A percentile compares a stretch with the other conserved stretches of the same genome.
These are phyloP conservation scores for Trametes sp. DNA, from an alignment of 1,284 basidiomycete genomes.

Conservation along the genomic window DNA sequence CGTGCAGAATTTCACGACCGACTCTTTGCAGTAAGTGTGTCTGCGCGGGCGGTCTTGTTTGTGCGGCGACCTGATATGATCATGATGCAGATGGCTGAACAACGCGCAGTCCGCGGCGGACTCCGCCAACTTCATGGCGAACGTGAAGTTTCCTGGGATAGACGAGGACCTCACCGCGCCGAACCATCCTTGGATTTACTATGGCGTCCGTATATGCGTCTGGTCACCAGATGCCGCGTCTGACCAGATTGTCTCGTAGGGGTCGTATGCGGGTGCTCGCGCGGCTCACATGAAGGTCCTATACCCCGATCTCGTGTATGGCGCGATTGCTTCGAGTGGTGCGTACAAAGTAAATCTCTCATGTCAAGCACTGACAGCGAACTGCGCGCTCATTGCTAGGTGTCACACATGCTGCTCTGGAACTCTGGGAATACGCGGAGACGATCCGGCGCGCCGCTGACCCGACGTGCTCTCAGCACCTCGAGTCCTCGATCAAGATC, in stretches of 20 bases:
- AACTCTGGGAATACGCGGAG: slow-evolving; percentile 89
- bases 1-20: slow-evolving; percentile 81
- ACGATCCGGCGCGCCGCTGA: slow-evolving; percentile 83
- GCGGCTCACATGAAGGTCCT: slow-evolving; percentile 92
- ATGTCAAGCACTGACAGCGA: neutral
- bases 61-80: too few relatives aligned
- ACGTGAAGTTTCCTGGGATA: slow-evolving; percentile 80
- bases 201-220: slow-evolving; percentile 69
- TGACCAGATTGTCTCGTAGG: slow-evolving; percentile 48
- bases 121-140: slow-evolving; percentile 89
- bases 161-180: slow-evolving; percentile 73
- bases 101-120: slow-evolving; percentile 93
- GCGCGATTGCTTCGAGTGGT: slow-evolving; percentile 92
- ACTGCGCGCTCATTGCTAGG: too few relatives aligned
- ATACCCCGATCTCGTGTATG: slow-evolving; percentile 89
- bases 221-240: neutral
- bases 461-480: slow-evolving; percentile 71
- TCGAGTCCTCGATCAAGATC: slow-evolving; percentile 69
- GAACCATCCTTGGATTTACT: slow-evolving; percentile 91
- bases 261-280: slow-evolving; percentile 92
- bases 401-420: slow-evolving; percentile 76
- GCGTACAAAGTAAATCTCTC: neutral
- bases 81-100: slow-evolving; percentile 72
- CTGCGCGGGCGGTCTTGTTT: too few relatives aligned
- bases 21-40: slow-evolving; percentile 65